Conservation (phyloP, 257 asterid genomes). For the Nicotiana tabacum region DNA sequence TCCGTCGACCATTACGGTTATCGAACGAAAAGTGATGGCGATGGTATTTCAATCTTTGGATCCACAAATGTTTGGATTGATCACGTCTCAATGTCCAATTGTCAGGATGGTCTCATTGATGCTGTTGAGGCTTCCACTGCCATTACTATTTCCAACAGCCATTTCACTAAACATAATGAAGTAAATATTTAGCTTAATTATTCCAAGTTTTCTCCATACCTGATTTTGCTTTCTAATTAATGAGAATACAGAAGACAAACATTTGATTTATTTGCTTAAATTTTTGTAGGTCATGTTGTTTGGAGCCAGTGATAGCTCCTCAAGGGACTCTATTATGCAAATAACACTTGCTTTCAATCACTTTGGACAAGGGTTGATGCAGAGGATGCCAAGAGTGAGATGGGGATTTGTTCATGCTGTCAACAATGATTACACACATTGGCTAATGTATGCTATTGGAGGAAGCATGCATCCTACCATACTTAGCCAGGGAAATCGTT, state of each 20-base stretch:
- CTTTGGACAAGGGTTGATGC: constrained; percentile 49
- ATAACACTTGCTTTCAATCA: constrained; percentile 61
- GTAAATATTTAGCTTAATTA: constrained; percentile 19
- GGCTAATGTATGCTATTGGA: constrained; percentile 75
- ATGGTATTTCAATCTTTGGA: constrained; percentile 48
- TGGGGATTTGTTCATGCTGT: constrained; percentile 52
- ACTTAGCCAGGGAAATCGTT: constrained; percentile 61
- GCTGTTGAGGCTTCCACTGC: constrained; percentile 51
- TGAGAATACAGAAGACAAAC: neutral
- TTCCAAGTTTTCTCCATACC: neutral
- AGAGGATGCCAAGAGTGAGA: constrained; percentile 58
- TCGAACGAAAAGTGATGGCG: constrained; percentile 45
- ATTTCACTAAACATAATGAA: constrained; percentile 46
- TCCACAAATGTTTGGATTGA: constrained; percentile 54
- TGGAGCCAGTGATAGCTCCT: constrained; percentile 43
- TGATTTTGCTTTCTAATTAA: neutral
- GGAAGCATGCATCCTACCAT: constrained; percentile 55
- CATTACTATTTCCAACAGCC: constrained; percentile 62
- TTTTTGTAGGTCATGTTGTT: constrained; percentile 46
- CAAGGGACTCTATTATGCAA: constrained; percentile 46
- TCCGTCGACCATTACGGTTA: constrained; percentile 34
- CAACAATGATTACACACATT: constrained; percentile 52
- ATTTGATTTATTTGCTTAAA: neutral
- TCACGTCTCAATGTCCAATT: constrained; percentile 48
- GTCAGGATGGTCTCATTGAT: constrained; percentile 56